phyloP scores from a whole-genome alignment of 2,329 filamentous ascomycete genomes.

The Lachnellula occidentalis region DNA sequence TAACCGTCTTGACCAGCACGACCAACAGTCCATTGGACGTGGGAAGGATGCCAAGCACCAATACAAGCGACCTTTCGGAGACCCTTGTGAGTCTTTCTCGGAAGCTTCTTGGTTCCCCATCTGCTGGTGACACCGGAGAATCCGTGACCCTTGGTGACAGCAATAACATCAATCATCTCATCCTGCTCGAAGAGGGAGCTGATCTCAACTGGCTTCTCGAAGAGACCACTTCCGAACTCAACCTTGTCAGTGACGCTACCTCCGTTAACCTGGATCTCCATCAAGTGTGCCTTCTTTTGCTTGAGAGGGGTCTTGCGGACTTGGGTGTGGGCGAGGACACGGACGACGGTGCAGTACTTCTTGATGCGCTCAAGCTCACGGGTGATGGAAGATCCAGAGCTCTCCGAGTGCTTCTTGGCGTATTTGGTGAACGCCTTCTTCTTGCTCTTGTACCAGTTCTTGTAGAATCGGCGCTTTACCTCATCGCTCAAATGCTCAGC shows the following conservation, averaged over 20 bases:
- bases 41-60: slow-evolving; percentile 99
- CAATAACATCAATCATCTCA: slow-evolving; percentile 99
- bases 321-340: slow-evolving; percentile 98
- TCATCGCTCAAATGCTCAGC: slow-evolving; percentile 98
- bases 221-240: slow-evolving; percentile 87
- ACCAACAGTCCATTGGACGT: slow-evolving; percentile 99
- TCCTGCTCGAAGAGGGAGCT: slow-evolving; percentile 96
- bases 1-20: slow-evolving; percentile 99
- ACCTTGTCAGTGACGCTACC: slow-evolving; percentile 96
- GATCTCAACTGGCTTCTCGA: slow-evolving; percentile 98
- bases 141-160: slow-evolving; percentile 99
- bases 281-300: slow-evolving; percentile 99
- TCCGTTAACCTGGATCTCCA: slow-evolving; percentile 99
- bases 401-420: slow-evolving; percentile 99
- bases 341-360: slow-evolving; percentile 99
- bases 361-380: slow-evolving; percentile 99
- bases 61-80: slow-evolving; percentile 99
- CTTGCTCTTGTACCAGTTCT: slow-evolving; percentile 99
- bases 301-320: slow-evolving; percentile 98
- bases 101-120: slow-evolving; percentile 99
- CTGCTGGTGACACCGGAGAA: slow-evolving; percentile 94
- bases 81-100: slow-evolving; percentile 99
- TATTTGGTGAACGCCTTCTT: slow-evolving; percentile 99
- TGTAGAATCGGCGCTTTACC: slow-evolving; percentile 99
- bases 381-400: slow-evolving; percentile 81